phyloP scores from a whole-genome alignment of 2,329 filamentous ascomycete species.

The Calonectria pseudoturangicola region DNA sequence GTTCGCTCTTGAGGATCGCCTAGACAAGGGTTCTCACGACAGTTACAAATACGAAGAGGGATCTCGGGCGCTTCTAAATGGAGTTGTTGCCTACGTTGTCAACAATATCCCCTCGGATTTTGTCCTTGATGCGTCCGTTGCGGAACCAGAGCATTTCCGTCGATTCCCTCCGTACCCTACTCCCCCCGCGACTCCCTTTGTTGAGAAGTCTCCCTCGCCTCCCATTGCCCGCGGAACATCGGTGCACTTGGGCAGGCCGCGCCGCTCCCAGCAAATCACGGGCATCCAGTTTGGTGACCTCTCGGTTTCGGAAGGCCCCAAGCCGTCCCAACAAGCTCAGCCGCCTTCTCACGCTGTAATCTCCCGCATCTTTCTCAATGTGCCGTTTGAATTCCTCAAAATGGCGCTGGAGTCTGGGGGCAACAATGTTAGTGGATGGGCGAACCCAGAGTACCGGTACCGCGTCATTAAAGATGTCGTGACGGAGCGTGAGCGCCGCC shows the following conservation, averaged over 20 bases:
- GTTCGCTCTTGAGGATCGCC: conserved; percentile 70
- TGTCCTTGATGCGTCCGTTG: conserved; percentile 70
- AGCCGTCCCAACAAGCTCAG: conserved; percentile 51
- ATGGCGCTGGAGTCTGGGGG: conserved; percentile 78
- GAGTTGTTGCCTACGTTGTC: conserved; percentile 75
- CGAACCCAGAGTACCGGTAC: conserved; percentile 67
- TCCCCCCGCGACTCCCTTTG: conserved; percentile 34
- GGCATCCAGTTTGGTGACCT: conserved; percentile 84
- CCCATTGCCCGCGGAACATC: conserved; percentile 62
- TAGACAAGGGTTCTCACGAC: conserved; percentile 63
- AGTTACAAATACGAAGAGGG: conserved; percentile 72
- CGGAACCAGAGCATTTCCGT: conserved; percentile 60
- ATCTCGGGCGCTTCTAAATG: conserved; percentile 72
- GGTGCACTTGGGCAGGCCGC: conserved; percentile 60
- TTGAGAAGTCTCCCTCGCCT: conserved; percentile 43
- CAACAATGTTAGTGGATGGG: conserved; percentile 70
- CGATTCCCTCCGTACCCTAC: conserved; percentile 60
- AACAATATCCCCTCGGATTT: conserved; percentile 77
- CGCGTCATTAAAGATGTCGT: conserved; percentile 71
- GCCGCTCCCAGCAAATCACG: conserved; percentile 72
- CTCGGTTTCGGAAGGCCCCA: conserved; percentile 62
- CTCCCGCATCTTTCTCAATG: conserved; percentile 80
- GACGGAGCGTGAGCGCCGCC: conserved; percentile 74
- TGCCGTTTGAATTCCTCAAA: conserved; percentile 81
- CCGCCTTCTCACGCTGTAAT: conserved; percentile 68